A percentile compares a stretch with the other conserved stretches of the same genome.
phyloP scores from a whole-genome alignment of 169 alveolate genomes.

The Cryptosporidium andersoni region DNA sequence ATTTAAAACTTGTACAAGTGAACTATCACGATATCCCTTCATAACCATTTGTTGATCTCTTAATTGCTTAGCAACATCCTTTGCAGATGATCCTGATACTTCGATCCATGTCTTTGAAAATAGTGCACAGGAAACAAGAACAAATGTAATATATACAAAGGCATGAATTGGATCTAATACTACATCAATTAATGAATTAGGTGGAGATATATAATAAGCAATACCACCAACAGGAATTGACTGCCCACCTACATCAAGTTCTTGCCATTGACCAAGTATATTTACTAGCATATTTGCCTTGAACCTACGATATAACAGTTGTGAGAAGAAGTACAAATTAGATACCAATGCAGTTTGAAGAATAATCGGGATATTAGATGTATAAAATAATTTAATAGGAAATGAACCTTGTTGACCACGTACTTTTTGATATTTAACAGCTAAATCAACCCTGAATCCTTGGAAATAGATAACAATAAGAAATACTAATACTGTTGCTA shows the following conservation, averaged over 20 bases:
- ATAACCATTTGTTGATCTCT: conserved; percentile 96
- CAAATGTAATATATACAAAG: conserved; percentile 95
- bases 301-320: conserved; percentile 96
- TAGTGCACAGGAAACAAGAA: conserved; percentile 96
- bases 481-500: conserved; percentile 96
- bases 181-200: conserved; percentile 89
- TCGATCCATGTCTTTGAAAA: conserved; percentile 99
- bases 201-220: conserved; percentile 99
- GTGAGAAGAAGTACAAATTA: conserved; percentile 98
- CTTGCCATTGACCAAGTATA: conserved; percentile 95
- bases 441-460: conserved; percentile 97
- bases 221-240: conserved; percentile 99
- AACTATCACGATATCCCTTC: conserved; percentile 90
- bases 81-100: conserved; percentile 97
- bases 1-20: conserved; percentile 84
- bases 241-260: conserved; percentile 92
- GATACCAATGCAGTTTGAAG: conserved; percentile 97
- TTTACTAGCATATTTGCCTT: conserved; percentile 92
- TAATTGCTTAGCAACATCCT: conserved; percentile 99
- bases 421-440: conserved; percentile 93
- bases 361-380: conserved; percentile 99
- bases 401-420: conserved; percentile 97
- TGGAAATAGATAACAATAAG: conserved; percentile 98
- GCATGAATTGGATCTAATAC: conserved; percentile 97
- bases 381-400: conserved; percentile 99